Evolutionary conservation across 2,329 filamentous ascomycete species (phyloP), one percentile per base, ranked within the genome.

Genomic region (Zymoseptoria crescenta): DNA sequence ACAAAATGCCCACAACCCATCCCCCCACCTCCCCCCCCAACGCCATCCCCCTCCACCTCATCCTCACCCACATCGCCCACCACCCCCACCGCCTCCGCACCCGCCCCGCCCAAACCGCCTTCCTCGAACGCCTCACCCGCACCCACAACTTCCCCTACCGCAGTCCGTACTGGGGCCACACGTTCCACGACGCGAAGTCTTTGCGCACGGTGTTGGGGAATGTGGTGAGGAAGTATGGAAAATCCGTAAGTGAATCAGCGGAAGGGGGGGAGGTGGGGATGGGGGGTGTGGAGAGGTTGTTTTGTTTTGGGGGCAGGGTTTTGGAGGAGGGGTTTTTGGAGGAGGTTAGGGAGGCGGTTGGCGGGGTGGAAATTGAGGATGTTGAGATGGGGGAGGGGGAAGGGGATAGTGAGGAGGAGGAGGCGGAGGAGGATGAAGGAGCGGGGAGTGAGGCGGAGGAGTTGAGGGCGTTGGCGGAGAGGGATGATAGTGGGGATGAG

Each of bases 161-260:
- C 28, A 55, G 52, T 54, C 27, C 48, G 20, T 56, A 49, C 16
- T 59, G 45, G 29, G 57, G 57, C n/a, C 49, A 59, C 49, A 59
- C 57, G 4, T 52, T 28, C 53, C 57, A 59, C 48, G 49, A 59
- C 35, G 57, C 28, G 21, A 48, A 29, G 8, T 59, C 57, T 8
- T 49, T 59, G 21, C 48, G 57, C 41, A 55, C 28, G 8, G 57
- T 53, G 6, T 49, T 59, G 13, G 53, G 41, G 4, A 51, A 45
- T 49, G 52, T 55, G 10, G 49, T 59, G 49, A 19, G 49, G 28
- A 51, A 52, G 30, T 28, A 48, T 54, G 19, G 19, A 5, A 28
- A 20, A 16, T 19, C 52, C 7, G 49, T 13, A 9, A 41, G n/a
- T n/a, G n/a, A n/a, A n/a, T n/a, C n/a, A n/a, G n/a, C 5, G n/a